These are phyloP conservation scores for Macrophomina tecta DNA, from an alignment of 2,329 filamentous ascomycete species.

Conservation along the genomic window DNA sequence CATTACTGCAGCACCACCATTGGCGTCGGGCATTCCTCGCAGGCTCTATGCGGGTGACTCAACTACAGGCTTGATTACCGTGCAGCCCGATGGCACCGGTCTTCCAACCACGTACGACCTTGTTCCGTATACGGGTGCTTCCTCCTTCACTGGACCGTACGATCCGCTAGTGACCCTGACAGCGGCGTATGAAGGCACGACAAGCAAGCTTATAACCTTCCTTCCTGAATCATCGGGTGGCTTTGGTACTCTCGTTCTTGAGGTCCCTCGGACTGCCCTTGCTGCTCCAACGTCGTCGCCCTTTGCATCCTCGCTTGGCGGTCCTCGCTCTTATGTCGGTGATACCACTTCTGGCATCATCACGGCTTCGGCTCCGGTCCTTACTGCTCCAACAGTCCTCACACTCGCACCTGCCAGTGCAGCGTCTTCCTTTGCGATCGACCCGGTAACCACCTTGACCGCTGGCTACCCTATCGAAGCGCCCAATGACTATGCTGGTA, in stretches of 20 bases:
- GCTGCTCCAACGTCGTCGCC: not conserved
- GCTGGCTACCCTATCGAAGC: not conserved
- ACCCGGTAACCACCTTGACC: not conserved
- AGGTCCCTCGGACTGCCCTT: not conserved
- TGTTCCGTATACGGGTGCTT: not conserved
- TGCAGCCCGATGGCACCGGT: not conserved
- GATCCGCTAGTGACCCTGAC: not conserved
- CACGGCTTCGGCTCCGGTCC: not conserved
- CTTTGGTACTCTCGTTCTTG: not conserved
- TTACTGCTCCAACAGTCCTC: not conserved
- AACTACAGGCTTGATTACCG: not conserved
- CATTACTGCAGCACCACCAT: not conserved
- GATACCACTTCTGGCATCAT: not conserved
- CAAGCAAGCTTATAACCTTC: not conserved
- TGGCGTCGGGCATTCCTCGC: not conserved
- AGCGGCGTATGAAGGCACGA: not conserved
- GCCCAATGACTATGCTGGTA: not conserved
- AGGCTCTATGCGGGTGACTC: slow-evolving; percentile 1
- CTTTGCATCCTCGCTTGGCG: not conserved
- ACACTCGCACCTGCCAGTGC: not conserved
- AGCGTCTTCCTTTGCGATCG: not conserved
- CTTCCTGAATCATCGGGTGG: not conserved
- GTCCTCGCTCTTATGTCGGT: not conserved
- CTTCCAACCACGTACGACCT: not conserved
- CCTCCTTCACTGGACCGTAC: not conserved